These are phyloP conservation scores for Teratosphaeriaceae sp. DNA, from an alignment of 2,329 filamentous ascomycete genomes.

Conservation along the genomic window DNA sequence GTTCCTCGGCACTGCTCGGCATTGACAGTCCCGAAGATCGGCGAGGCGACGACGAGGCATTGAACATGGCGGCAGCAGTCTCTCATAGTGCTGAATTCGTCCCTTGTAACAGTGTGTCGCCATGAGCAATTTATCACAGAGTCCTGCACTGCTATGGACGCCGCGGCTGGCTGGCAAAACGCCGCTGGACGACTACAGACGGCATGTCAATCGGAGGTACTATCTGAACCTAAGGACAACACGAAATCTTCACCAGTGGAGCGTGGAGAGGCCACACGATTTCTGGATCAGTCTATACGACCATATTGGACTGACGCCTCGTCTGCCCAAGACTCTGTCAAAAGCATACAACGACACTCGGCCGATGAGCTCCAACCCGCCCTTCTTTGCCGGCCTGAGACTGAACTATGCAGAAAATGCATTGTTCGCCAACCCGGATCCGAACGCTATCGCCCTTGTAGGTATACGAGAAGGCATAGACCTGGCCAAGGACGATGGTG, in stretches of 20 bases:
- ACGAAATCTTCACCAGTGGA: slow-evolving; percentile 36
- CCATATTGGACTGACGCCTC: slow-evolving; percentile 32
- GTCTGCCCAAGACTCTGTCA: slow-evolving; percentile 25
- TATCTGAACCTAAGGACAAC: slow-evolving; percentile 19
- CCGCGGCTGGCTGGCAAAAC: slow-evolving; percentile 16
- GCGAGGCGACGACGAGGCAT: too few relatives aligned
- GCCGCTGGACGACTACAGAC: slow-evolving; percentile 26
- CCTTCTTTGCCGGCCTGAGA: slow-evolving; percentile 32
- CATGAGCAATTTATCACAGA: slow-evolving; percentile 3
- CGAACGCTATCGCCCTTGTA: slow-evolving; percentile 32
- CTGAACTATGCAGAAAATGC: slow-evolving; percentile 39
- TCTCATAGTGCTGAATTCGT: background rate
- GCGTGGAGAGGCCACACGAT: slow-evolving; percentile 32
- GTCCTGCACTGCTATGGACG: slow-evolving; percentile 17
- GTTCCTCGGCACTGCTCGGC: too few relatives aligned
- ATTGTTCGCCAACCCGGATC: slow-evolving; percentile 30
- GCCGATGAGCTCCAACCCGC: slow-evolving; percentile 32
- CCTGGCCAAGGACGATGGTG: slow-evolving; percentile 23
- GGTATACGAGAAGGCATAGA: slow-evolving; percentile 34
- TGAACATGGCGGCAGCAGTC: too few relatives aligned
- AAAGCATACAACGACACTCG: slow-evolving; percentile 33
- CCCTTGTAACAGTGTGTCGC: too few relatives aligned
- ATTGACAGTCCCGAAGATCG: too few relatives aligned
- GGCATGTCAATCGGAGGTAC: slow-evolving; percentile 25
- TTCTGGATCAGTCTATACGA: slow-evolving; percentile 40